Evolutionary conservation across 1,284 basidiomycete genomes (phyloP).

Genomic region (Caloboletus inedulis): DNA sequence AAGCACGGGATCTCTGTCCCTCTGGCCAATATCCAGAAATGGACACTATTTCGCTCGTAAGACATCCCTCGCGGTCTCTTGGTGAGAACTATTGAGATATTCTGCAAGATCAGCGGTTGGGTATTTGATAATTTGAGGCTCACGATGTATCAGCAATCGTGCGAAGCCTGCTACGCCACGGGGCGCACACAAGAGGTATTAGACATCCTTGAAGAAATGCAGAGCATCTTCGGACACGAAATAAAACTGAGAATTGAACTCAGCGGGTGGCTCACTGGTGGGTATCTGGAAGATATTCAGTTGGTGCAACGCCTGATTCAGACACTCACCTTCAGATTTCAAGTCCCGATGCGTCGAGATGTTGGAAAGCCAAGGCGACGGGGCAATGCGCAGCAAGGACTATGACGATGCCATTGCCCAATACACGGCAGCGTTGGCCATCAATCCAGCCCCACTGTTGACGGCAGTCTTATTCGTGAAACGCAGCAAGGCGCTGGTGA

Average conservation of each 20-base stretch:
- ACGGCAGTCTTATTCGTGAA: slow-evolving; percentile 13
- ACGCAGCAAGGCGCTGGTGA: slow-evolving; percentile 14
- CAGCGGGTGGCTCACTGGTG: slow-evolving; percentile 14
- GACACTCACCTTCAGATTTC: slow-evolving; percentile 4
- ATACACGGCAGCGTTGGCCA: slow-evolving; percentile 17
- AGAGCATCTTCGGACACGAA: slow-evolving; percentile 11
- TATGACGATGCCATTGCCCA: slow-evolving; percentile 10
- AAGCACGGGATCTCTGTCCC: slow-evolving; percentile 14
- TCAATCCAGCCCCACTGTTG: neutral
- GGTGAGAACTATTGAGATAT: neutral
- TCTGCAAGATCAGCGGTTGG: slow-evolving; percentile 22
- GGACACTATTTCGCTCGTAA: slow-evolving; percentile 16
- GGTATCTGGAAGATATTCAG: neutral
- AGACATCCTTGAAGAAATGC: slow-evolving; percentile 5
- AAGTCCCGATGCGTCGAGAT: slow-evolving; percentile 10
- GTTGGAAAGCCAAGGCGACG: slow-evolving; percentile 13
- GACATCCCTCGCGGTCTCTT: neutral
- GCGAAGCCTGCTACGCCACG: slow-evolving; percentile 8
- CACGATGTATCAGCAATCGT: slow-evolving; percentile 9
- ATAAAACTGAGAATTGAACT: slow-evolving; percentile 7
- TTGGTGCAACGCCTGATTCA: neutral
- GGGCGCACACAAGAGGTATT: neutral
- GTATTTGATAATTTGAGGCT: slow-evolving; percentile 13
- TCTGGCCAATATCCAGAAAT: neutral
- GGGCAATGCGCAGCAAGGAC: slow-evolving; percentile 2